phyloP scores from a whole-genome alignment of 2,329 filamentous ascomycete genomes.

The Penicillium sp. region DNA sequence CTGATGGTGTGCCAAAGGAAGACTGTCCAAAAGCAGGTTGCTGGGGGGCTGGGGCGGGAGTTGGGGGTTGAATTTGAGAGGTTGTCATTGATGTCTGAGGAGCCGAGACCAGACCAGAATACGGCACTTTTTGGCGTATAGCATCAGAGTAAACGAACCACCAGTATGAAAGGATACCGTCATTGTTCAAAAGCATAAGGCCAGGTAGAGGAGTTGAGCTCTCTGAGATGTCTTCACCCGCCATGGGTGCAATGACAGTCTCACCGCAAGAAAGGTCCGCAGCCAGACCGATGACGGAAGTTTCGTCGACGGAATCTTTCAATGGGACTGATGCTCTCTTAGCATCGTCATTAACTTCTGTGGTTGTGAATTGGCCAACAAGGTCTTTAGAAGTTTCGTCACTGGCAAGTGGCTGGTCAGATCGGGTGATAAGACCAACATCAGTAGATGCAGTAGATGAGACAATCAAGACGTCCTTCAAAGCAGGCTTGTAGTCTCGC shows the following conservation, averaged over 20 bases:
- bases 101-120: constrained; percentile 63
- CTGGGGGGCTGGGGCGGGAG: constrained; percentile 11
- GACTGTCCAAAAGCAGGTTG: constrained; percentile 31
- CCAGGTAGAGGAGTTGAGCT: constrained; percentile 80
- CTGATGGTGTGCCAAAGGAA: constrained; percentile 24
- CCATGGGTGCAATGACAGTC: constrained; percentile 75
- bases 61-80: constrained; percentile 12
- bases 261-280: constrained; percentile 83
- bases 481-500: constrained; percentile 74
- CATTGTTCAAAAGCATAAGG: constrained; percentile 82
- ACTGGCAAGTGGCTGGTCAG: constrained; percentile 65
- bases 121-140: constrained; percentile 71
- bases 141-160: constrained; percentile 92
- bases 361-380: constrained; percentile 66
- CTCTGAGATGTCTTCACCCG: constrained; percentile 73
- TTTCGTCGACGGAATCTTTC: constrained; percentile 65
- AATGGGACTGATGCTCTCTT: constrained; percentile 79
- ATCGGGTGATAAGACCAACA: constrained; percentile 74
- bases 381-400: constrained; percentile 61
- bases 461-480: constrained; percentile 80
- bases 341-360: constrained; percentile 63
- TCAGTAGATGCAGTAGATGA: constrained; percentile 79
- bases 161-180: constrained; percentile 82
- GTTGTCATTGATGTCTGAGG: constrained; percentile 17
- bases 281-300: constrained; percentile 74